Evolutionary conservation across 2,329 filamentous ascomycete species (phyloP), one percentile per base, ranked within the genome.

Genomic region (Penicillium thymicola): DNA sequence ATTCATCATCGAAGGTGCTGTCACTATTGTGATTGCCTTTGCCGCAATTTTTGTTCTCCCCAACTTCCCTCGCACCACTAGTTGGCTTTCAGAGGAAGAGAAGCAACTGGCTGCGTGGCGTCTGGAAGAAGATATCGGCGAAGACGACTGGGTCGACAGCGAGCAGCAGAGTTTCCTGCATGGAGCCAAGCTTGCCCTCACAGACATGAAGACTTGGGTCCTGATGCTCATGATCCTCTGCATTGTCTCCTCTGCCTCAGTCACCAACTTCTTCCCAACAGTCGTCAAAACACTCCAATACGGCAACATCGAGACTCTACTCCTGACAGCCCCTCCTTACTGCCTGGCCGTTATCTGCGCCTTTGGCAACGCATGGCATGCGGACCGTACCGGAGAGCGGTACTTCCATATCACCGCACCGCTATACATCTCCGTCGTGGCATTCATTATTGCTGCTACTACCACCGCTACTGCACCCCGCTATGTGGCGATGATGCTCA

Each of bases 401-500:
- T 90, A 85, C 71, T 84, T 82, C 69, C 89, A 91, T 71, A 81
- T 90, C 57, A 78, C 79, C 0, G 54, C 84, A 1, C 87, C 88
- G 0, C 77, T 89, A 13, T 81, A 78, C 55, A 75, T 89, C 41
- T 83, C 84, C 14, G 78, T 90, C 4, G 75, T 75, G 0, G 82
- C 85, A 4, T 91, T 88, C 73, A 87, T 91, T 63, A 78, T 90
- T 49, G 85, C 84, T 8, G 87, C 86, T 1, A 77, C 84, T 0
- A 89, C 88, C 0, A 84, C 79, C 0, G 70, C 76, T 2, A 78
- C 81, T 0, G 87, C 79, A 0, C 83, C 87, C 0, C 79, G 88
- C 36, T 91, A 91, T 60, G 72, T 88, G 9, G 79, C 84, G 30
- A 90, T 90, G 81, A 86, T 90, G 81, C 76, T 90, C 38, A 90